These are phyloP conservation scores for Gracilaria vermiculophylla DNA, from an alignment of 23 red algal genomes.

Conservation along the genomic window DNA sequence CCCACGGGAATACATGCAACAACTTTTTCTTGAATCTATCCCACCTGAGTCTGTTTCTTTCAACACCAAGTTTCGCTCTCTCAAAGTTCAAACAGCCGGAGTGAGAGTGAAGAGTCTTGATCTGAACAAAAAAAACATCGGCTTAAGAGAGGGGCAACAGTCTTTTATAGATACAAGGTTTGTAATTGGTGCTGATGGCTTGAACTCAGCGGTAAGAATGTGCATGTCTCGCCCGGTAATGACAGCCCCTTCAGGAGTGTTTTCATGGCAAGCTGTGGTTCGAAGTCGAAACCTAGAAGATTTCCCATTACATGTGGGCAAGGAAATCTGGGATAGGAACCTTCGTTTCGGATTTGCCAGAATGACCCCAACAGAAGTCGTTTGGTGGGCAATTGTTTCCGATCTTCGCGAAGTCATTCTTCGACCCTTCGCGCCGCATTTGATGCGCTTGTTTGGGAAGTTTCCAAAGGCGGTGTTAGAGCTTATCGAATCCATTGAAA, in stretches of 20 bases:
- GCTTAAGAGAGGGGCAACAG: conserved; percentile 5
- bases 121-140: neutral
- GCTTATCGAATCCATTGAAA: conserved; percentile 36
- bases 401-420: conserved; percentile 16
- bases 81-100: conserved; percentile 9
- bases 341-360: conserved; percentile 58
- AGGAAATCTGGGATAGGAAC: conserved; percentile 54
- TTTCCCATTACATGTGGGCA: conserved; percentile 33
- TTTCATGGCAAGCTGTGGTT: conserved; percentile 50
- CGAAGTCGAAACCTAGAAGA: conserved; percentile 30
- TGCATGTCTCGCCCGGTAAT: conserved; percentile 55
- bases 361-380: conserved; percentile 49
- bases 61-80: conserved; percentile 42
- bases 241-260: conserved; percentile 25
- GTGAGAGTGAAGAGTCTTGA: conserved; percentile 30
- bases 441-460: conserved; percentile 4
- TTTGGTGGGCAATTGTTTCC: conserved; percentile 58
- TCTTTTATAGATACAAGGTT: conserved; percentile 34
- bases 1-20: conserved; percentile 41
- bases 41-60: conserved; percentile 55
- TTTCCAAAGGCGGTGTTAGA: conserved; percentile 24
- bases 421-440: conserved; percentile 47
- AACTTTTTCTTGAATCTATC: conserved; percentile 58
- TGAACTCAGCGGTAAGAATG: conserved; percentile 37
- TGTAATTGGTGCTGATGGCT: conserved; percentile 61